A percentile compares a stretch with the other conserved stretches of the same genome.
Evolutionary conservation across 345 rosid species (phyloP).

Genomic region (Rhodamnia argentea): DNA sequence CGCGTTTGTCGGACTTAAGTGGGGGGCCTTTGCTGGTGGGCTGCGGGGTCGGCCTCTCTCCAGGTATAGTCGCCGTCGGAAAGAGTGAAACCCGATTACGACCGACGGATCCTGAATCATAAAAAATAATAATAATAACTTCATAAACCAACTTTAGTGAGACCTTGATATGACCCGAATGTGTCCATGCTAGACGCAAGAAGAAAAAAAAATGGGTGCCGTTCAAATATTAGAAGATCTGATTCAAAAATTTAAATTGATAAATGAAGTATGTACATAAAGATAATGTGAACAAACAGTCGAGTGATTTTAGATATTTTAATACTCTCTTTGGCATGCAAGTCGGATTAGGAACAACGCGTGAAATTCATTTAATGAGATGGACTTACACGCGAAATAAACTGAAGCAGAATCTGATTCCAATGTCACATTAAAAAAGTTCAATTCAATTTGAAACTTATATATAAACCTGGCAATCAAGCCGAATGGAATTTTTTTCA

Average conservation of each 20-base stretch:
- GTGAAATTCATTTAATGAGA: not conserved
- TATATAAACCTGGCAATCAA: not conserved
- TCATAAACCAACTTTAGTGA: not conserved
- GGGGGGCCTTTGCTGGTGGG: no score
- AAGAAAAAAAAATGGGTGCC: accelerated
- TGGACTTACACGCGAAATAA: accelerated
- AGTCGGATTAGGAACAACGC: accelerated
- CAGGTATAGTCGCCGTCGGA: no score
- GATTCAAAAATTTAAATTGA: not conserved
- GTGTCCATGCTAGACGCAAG: not conserved
- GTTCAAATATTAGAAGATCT: not conserved
- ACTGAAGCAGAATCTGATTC: not conserved
- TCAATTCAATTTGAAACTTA: not conserved
- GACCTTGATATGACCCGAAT: not conserved
- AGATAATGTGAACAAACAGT: not conserved
- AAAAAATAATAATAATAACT: no score
- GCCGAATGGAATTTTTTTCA: not conserved
- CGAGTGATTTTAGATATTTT: not conserved
- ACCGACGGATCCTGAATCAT: no score
- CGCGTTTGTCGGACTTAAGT: no score
- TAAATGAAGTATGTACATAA: not conserved
- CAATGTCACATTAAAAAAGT: not conserved
- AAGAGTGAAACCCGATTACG: no score
- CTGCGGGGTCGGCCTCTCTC: no score
- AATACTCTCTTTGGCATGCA: not conserved